Evolutionary conservation across 2,329 filamentous ascomycete species (phyloP).

Genomic region (Sporothrix mexicana): DNA sequence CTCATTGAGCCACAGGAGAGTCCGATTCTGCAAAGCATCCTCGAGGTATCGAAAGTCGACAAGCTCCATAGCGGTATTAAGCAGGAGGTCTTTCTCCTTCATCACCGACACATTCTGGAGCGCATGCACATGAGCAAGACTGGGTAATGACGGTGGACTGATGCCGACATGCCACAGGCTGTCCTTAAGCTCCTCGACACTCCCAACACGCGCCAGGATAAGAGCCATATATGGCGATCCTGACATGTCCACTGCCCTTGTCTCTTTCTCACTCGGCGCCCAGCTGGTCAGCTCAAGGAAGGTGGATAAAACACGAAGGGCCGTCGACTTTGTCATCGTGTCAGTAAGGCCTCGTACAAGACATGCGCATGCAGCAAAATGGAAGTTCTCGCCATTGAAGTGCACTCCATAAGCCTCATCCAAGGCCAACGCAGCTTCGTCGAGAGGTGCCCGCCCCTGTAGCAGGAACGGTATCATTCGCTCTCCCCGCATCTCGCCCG

Average conservation of each 20-base stretch:
- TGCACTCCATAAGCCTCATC: conserved; percentile 71
- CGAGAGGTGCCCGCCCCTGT: conserved; percentile 64
- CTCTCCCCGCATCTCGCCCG: conserved; percentile 63
- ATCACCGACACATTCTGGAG: conserved; percentile 54
- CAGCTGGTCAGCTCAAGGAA: conserved; percentile 60
- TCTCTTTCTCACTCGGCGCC: conserved; percentile 33
- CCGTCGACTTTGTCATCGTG: conserved; percentile 62
- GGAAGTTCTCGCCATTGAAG: conserved; percentile 68
- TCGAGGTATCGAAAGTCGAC: conserved; percentile 71
- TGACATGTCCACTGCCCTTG: conserved; percentile 42
- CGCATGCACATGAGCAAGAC: conserved; percentile 49
- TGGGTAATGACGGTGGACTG: conserved; percentile 51
- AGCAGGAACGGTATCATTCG: conserved; percentile 66
- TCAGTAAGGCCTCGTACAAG: conserved; percentile 69
- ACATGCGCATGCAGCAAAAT: conserved; percentile 69
- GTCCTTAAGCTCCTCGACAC: conserved; percentile 65
- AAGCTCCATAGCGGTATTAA: conserved; percentile 67
- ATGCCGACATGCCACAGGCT: conserved; percentile 66
- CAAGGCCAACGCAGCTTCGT: conserved; percentile 65
- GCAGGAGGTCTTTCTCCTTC: conserved; percentile 65
- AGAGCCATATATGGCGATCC: conserved; percentile 65
- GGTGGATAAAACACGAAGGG: conserved; percentile 65
- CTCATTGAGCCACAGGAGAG: conserved; percentile 64
- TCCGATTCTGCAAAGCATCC: conserved; percentile 65
- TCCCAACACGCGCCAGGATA: conserved; percentile 62